Conservation (phyloP, 768 basidiomycete species). For the Sporobolomyces pararoseus region DNA sequence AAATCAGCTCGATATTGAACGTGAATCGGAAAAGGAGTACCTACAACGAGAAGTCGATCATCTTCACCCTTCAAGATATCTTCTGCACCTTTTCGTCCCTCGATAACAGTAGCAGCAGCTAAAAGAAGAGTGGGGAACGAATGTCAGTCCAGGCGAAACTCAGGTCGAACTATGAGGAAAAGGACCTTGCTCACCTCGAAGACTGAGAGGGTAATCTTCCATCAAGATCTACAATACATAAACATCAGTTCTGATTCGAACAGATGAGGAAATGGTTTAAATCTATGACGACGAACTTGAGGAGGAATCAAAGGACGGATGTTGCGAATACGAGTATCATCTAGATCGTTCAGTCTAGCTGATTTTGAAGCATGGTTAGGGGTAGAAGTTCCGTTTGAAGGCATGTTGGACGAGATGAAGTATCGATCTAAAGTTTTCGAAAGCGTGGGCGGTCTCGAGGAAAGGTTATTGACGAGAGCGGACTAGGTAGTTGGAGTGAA, state of each 20-base stretch:
- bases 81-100: conserved; percentile 75
- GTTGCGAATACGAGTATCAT: conserved; percentile 38
- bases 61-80: conserved; percentile 78
- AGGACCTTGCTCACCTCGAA: conserved; percentile 26
- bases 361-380: conserved; percentile 18
- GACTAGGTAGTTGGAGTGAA: no score
- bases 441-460: not conserved
- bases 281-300: conserved; percentile 24
- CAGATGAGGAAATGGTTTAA: not conserved
- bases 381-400: conserved; percentile 22
- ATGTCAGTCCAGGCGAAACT: not conserved
- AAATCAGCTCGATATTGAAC: not conserved
- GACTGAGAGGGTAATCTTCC: conserved; percentile 60
- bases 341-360: conserved; percentile 38
- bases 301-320: conserved; percentile 45
- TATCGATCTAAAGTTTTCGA: not conserved
- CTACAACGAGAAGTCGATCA: conserved; percentile 85
- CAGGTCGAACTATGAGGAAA: not conserved
- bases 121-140: not conserved
- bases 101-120: conserved; percentile 81
- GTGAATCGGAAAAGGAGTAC: conserved; percentile 57
- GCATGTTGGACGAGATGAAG: not conserved
- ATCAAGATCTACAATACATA: conserved; percentile 18
- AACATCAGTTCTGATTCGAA: not conserved
- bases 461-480: no score